Evolutionary conservation across 495 filamentous ascomycete genomes (phyloP), one percentile per base, ranked within the genome.

Genomic region (Podospora tetraspora): DNA sequence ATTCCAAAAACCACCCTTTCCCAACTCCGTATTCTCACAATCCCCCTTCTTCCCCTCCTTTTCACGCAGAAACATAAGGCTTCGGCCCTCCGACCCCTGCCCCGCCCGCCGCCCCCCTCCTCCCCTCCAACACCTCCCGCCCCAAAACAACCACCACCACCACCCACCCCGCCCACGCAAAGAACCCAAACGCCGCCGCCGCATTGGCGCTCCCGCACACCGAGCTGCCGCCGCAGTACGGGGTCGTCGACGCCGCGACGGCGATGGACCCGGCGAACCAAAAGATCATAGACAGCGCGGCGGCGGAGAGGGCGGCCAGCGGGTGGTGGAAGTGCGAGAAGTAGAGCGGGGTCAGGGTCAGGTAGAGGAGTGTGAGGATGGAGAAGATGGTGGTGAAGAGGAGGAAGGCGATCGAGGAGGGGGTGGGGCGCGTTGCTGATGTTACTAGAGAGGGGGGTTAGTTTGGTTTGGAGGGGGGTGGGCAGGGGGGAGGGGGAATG

Each of bases 191-290:
- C 7, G 81, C 82, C 22, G 81, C 75, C 0, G 79, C 79, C 1
- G 83, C 82, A 65, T 84, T 73, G 24, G 72, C 68, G 16, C 75
- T 70, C 21, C 80, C 76, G 74, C 82, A 84, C n/a, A 63, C 77
- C 0, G 61, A 59, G 61, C 71, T 61, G 56, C 68, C 72, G 9
- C 66, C 64, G 68, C 80, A 78, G 11, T 73, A 64, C 9, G 80
- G 79, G 1, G 83, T 74, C 21, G 82, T 84, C 66, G 83, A 81
- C 4, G 86, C 88, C 2, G 88, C 91, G 2, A 92, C 73, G 0
- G 91, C 91, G 74, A 96, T 88, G 68, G 90, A 90, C 27, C 91
- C 92, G 0, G 89, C 88, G 75, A 97, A 93, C 93, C 93, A 96
- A 82, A 94, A 93, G 52, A 94, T 83, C 82, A 87, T 89, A n/a